Conservation (phyloP, 768 basidiomycete genomes). For the Lepiota brunneoincarnata region DNA sequence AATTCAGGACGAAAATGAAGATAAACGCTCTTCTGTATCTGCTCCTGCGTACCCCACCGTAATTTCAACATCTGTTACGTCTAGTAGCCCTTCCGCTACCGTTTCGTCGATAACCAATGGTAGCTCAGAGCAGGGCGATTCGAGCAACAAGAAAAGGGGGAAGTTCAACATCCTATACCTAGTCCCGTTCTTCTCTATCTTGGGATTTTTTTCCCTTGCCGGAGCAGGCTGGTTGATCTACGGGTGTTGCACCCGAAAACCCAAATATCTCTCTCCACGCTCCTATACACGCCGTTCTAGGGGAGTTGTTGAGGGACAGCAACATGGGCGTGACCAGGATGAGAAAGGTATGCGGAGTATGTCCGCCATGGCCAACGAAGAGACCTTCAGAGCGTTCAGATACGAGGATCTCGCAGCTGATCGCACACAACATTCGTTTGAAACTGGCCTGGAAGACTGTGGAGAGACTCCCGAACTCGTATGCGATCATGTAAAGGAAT, state of each 20-base stretch:
- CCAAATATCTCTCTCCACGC: neutral
- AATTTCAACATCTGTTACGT: neutral
- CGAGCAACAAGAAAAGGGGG: neutral
- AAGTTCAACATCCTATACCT: conserved; percentile 11
- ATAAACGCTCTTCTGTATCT: too few relatives aligned
- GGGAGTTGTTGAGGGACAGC: too few relatives aligned
- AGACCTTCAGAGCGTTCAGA: neutral
- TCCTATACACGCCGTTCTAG: too few relatives aligned
- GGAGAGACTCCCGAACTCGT: neutral
- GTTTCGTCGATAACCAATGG: neutral
- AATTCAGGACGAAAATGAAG: neutral
- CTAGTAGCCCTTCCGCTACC: neutral
- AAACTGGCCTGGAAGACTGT: neutral
- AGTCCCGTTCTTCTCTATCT: conserved; percentile 7
- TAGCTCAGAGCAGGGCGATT: neutral
- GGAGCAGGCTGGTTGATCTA: conserved; percentile 5
- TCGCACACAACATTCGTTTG: neutral
- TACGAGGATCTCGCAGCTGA: neutral
- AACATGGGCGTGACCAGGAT: too few relatives aligned
- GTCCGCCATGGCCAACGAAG: neutral
- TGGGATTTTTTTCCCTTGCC: neutral
- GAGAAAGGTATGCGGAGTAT: too few relatives aligned
- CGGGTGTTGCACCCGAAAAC: conserved; percentile 12
- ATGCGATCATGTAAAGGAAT: neutral
- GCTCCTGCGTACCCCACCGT: neutral